Base-by-base conservation (phyloP, 2,329 filamentous ascomycete genomes). In the Byssochlamys sp. region DNA sequence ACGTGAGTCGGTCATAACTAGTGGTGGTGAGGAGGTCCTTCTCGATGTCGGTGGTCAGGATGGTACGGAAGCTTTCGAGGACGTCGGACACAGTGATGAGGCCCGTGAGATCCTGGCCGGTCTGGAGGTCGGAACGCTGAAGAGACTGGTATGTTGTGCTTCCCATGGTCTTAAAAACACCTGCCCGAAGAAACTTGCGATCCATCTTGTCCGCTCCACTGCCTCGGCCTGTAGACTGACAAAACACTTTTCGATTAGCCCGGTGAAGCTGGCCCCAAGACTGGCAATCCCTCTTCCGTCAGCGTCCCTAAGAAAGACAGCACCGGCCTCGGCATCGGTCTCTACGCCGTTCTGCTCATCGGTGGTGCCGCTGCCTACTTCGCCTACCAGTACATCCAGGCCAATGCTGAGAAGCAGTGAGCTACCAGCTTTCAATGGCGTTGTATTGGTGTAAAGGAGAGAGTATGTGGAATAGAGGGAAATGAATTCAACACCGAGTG, bases 81-180 rank as follows among this genome's bases (percentile, higher is more conserved):
- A 99, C 77, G 94, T 99, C 70, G 94, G 94, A 72, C 94, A 99
- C 87, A 95, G 89, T 69, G 94, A 99, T 77, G 94, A 99, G 82
- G 94, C 94, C 65, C 88, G 94, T 65, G 92, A 97, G 80, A 92
- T 95, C 65, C 85, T 99, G 58, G 85, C 88, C 31, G 84, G 84
- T 69, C 80, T 95, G 63, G 77, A 85, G 55, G 82, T 94, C 65
- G 91, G 90, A 63, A 81, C 72, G 39, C 77, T 96, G 74, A 95
- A 95, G 85, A 84, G 90, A 75, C 73, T 83, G 81, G 90, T 95
- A 82, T 69, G 9, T 53, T 55, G 51, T 28, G 19, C 48, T 50
- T 7, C 26, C 14, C 9, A n/a, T 50, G 19, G 29, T 5, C n/a
- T n/a, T 14, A 19, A 19, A 19, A 45, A 2, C 4, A 45, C 35